A percentile compares a stretch with the other conserved stretches of the same genome.
phyloP scores from a whole-genome alignment of 345 rosid genomes.

The Lepidium africanum region DNA sequence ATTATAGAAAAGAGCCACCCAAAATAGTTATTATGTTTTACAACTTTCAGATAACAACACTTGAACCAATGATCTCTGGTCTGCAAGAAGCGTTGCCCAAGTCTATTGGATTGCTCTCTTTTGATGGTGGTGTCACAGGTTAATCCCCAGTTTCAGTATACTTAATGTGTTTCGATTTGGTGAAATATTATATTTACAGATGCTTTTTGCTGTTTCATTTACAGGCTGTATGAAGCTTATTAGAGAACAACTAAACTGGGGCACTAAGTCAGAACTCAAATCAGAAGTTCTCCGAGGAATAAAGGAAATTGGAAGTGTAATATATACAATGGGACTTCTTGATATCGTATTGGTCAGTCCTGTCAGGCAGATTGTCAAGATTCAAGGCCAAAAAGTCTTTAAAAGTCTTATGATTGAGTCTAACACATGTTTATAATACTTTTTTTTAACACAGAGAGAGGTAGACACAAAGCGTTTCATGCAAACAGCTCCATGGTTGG shows the following conservation, averaged over 20 bases:
- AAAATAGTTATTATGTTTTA: constrained; percentile 12
- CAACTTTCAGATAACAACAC: constrained; percentile 52
- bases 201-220: background rate
- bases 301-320: constrained; percentile 92
- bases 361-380: background rate
- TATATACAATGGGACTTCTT: constrained; percentile 92
- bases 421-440: background rate
- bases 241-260: constrained; percentile 91
- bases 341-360: constrained; percentile 86
- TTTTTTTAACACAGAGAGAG: constrained; percentile 56
- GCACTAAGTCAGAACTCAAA: constrained; percentile 79
- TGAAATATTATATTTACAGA: background rate
- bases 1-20: background rate
- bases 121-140: constrained; percentile 96
- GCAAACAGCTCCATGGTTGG: constrained; percentile 98
- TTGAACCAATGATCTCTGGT: constrained; percentile 86
- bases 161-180: background rate
- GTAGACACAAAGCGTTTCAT: constrained; percentile 75
- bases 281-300: constrained; percentile 83
- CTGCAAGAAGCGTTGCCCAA: constrained; percentile 90
- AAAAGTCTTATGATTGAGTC: background rate
- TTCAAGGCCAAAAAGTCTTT: background rate
- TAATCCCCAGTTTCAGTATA: background rate
- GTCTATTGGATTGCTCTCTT: constrained; percentile 92
- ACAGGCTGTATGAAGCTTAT: constrained; percentile 93